Percentiles rank a stretch among this genome's conserved stretches.
phyloP scores from a whole-genome alignment of 1,139 yeast genomes.

The Wickerhamomyces sp. region DNA sequence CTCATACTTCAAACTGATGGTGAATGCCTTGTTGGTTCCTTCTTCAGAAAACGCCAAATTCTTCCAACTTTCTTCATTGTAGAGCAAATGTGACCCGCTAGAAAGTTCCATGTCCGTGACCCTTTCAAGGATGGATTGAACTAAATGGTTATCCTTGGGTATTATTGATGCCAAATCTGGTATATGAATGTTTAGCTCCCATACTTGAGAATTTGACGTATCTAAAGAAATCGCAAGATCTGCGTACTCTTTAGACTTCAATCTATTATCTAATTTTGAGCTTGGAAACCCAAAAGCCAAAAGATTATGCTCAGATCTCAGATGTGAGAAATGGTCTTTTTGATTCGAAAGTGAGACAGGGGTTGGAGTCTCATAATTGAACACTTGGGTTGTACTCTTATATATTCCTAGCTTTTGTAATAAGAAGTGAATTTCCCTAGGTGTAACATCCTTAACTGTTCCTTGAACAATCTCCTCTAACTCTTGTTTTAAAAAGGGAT shows the following conservation, averaged over 20 bases:
- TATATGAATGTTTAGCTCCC: slow-evolving; percentile 37
- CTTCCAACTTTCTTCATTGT: slow-evolving; percentile 4
- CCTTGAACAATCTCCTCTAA: slow-evolving; percentile 2
- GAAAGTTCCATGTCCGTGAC: slow-evolving; percentile 9
- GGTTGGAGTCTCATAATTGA: not conserved
- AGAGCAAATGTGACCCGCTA: slow-evolving; percentile 2
- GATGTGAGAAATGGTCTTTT: slow-evolving; percentile 14
- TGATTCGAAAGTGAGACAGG: not conserved
- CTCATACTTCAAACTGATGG: slow-evolving; percentile 15
- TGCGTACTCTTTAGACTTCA: not conserved
- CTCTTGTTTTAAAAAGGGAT: not conserved
- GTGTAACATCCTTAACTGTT: slow-evolving; percentile 1
- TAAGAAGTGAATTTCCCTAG: slow-evolving; percentile 1
- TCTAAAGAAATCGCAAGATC: slow-evolving; percentile 35
- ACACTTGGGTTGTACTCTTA: not conserved
- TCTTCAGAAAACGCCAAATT: slow-evolving; percentile 8
- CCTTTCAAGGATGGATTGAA: slow-evolving; percentile 1
- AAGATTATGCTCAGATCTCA: slow-evolving; percentile 9
- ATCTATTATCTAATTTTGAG: not conserved
- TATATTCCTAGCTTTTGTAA: not conserved
- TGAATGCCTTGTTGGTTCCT: slow-evolving; percentile 9
- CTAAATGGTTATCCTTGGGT: slow-evolving; percentile 17
- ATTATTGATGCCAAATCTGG: slow-evolving; percentile 34
- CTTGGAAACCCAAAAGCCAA: slow-evolving; percentile 17
- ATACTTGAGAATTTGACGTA: slow-evolving; percentile 27